Percentiles rank a stretch among this genome's conserved stretches.
Conservation (phyloP, 2,329 filamentous ascomycete species). For the Setomelanomma holmii region DNA sequence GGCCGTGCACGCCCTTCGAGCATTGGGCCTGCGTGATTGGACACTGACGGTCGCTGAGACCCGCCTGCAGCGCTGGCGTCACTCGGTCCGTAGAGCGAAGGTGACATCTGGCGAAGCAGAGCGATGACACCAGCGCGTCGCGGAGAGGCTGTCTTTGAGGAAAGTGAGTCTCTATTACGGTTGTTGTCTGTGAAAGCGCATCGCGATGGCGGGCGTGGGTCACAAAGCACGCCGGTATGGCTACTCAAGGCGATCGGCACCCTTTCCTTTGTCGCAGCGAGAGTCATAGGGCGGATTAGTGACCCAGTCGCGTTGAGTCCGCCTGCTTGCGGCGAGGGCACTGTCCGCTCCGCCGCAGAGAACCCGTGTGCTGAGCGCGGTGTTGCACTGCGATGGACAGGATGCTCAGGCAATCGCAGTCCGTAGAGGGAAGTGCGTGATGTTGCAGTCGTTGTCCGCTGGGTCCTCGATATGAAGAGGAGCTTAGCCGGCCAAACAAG, state of each 20-base stretch:
- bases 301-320: conserved; percentile 13
- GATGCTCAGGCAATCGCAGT: background rate
- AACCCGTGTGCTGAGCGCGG: conserved; percentile 1
- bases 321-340: conserved; percentile 27
- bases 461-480: background rate
- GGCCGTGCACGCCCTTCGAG: conserved; percentile 27
- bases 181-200: conserved; percentile 6
- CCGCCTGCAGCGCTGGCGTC: conserved; percentile 3
- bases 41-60: conserved; percentile 7
- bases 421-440: background rate
- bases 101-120: conserved; percentile 14
- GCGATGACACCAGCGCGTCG: conserved; percentile 3
- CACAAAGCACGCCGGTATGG: conserved; percentile 11
- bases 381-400: background rate
- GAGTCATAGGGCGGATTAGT: conserved; percentile 30
- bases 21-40: conserved; percentile 21
- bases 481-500: background rate
- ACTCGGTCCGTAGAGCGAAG: conserved; percentile 13
- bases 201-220: conserved; percentile 9
- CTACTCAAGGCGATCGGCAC: conserved; percentile 8
- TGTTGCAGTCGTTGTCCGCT: background rate
- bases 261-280: conserved; percentile 23
- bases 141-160: conserved; percentile 2
- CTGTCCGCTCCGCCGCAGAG: background rate
- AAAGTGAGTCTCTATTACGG: conserved; percentile 1